Evolutionary conservation across 2,329 filamentous ascomycete species (phyloP).

Genomic region (Ophiostoma sp.): DNA sequence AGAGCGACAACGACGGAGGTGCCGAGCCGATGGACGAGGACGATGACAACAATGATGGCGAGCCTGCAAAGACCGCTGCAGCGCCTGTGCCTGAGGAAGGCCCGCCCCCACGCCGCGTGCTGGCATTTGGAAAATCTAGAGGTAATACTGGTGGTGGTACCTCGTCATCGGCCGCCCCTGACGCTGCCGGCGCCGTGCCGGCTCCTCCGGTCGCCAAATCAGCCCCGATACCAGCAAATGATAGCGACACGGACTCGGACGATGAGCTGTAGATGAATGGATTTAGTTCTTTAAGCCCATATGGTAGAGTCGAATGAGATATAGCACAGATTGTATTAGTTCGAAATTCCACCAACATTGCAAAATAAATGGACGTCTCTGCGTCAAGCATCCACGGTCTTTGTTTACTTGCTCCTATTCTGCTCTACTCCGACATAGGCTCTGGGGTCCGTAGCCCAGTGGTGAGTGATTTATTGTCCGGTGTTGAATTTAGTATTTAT

Average conservation of each 20-base stretch:
- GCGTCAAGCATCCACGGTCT: background rate
- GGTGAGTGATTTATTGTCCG: constrained; percentile 21
- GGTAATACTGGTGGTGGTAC: background rate
- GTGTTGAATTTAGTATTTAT: background rate
- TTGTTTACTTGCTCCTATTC: constrained; percentile 10
- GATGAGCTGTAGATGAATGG: constrained; percentile 46
- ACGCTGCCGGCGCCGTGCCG: background rate
- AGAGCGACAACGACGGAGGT: constrained; percentile 40
- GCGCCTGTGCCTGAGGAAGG: constrained; percentile 10
- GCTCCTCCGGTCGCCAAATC: constrained; percentile 27
- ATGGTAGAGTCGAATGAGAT: background rate
- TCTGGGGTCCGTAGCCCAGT: background rate
- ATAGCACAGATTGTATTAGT: background rate
- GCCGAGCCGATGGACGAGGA: constrained; percentile 27
- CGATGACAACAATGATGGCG: constrained; percentile 14
- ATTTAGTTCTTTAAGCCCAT: too few relatives aligned
- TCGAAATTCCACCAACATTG: background rate
- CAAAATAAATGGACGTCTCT: background rate
- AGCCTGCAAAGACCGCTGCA: background rate
- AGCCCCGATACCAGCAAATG: constrained; percentile 23
- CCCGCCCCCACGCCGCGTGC: constrained; percentile 31
- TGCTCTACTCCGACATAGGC: background rate
- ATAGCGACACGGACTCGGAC: constrained; percentile 51
- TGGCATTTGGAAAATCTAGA: constrained; percentile 25
- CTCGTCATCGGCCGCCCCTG: background rate